Percentiles rank a stretch among this genome's conserved stretches.
phyloP scores from a whole-genome alignment of 345 rosid species.

The Camelina neglecta region DNA sequence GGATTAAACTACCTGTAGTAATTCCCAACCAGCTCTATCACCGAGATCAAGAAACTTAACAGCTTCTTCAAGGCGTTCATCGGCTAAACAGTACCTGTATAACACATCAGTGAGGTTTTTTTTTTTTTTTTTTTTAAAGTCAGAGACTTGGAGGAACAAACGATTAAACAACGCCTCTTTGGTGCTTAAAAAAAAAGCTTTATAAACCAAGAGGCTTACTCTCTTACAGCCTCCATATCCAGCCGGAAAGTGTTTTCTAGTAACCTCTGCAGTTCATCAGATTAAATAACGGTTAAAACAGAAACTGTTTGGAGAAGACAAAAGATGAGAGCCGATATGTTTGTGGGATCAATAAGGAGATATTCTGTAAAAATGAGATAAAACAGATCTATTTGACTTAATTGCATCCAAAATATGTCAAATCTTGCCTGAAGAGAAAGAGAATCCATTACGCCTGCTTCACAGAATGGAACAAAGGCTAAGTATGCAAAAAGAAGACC shows the following conservation, averaged over 20 bases:
- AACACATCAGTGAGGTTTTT: not conserved
- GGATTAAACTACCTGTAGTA: slow-evolving; percentile 69
- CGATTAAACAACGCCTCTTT: not conserved
- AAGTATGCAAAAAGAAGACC: slow-evolving; percentile 94
- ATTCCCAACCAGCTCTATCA: slow-evolving; percentile 87
- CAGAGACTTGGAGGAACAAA: slow-evolving; percentile 17
- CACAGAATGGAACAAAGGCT: slow-evolving; percentile 94
- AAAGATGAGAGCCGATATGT: slow-evolving; percentile 18
- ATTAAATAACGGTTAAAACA: slow-evolving; percentile 17
- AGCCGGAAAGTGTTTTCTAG: slow-evolving; percentile 87
- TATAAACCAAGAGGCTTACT: slow-evolving; percentile 61
- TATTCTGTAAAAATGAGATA: not conserved
- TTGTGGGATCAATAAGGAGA: slow-evolving; percentile 9
- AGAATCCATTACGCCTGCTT: slow-evolving; percentile 79
- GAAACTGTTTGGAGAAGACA: slow-evolving; percentile 14
- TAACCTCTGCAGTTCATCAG: slow-evolving; percentile 72
- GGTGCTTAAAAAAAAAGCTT: not conserved
- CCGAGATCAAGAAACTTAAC: slow-evolving; percentile 86
- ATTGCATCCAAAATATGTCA: slow-evolving; percentile 2
- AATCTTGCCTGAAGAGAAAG: slow-evolving; percentile 81
- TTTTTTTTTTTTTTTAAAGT: not conserved
- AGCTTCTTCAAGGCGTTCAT: slow-evolving; percentile 81
- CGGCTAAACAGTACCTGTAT: slow-evolving; percentile 89
- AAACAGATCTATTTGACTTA: slow-evolving; percentile 5
- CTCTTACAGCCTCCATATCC: slow-evolving; percentile 87